Conservation (phyloP, 805 yeast genomes). For the Ogataea nonfermentans region DNA sequence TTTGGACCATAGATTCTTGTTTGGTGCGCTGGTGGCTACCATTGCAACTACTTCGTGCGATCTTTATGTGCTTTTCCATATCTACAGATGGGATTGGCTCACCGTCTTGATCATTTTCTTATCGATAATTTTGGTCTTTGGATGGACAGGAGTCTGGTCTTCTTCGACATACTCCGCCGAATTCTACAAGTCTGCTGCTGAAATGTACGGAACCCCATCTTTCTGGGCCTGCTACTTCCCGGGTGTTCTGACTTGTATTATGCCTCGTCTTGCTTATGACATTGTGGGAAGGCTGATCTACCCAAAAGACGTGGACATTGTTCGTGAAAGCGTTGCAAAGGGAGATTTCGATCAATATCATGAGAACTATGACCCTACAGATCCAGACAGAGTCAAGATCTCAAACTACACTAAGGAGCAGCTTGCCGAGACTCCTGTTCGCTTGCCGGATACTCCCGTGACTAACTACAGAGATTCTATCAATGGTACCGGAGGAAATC, state of each 20-base stretch:
- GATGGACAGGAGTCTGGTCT: conserved; percentile 84
- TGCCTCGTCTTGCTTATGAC: conserved; percentile 68
- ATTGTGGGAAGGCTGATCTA: conserved; percentile 47
- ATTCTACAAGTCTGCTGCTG: conserved; percentile 65
- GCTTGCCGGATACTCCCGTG: conserved; percentile 14
- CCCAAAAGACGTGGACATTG: conserved; percentile 71
- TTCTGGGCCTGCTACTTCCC: conserved; percentile 69
- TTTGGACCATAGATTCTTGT: conserved; percentile 69
- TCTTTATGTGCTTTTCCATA: conserved; percentile 61
- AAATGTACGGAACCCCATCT: conserved; percentile 56
- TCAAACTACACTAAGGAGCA: conserved; percentile 42
- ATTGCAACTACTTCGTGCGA: conserved; percentile 70
- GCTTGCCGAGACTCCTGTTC: conserved; percentile 28
- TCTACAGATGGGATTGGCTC: conserved; percentile 81
- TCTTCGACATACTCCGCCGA: conserved; percentile 50
- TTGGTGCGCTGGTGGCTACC: conserved; percentile 66
- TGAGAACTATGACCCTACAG: conserved; percentile 73
- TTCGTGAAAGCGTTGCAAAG: conserved; percentile 63
- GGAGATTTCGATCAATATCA: conserved; percentile 73
- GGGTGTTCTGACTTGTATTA: conserved; percentile 60
- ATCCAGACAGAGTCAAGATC: conserved; percentile 59
- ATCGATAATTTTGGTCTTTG: conserved; percentile 60
- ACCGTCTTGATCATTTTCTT: conserved; percentile 52
- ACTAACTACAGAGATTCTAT: conserved; percentile 34
- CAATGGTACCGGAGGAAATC: conserved; percentile 35